Conservation (phyloP, 2,329 filamentous ascomycete species). For the Cordyceps cateniannulata region DNA sequence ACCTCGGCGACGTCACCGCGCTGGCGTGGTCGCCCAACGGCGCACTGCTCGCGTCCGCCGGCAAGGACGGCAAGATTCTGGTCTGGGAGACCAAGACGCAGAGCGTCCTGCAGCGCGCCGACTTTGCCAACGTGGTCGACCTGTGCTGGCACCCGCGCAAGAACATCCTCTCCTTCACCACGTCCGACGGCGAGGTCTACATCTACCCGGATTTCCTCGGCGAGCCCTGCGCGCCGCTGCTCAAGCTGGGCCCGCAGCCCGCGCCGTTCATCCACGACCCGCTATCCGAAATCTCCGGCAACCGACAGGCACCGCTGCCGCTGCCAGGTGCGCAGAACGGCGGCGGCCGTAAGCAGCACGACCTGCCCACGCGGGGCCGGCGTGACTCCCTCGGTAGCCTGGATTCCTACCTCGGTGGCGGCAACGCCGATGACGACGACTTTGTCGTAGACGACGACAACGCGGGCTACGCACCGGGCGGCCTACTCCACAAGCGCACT, state of each 20-base stretch:
- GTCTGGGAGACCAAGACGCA: conserved; percentile 91
- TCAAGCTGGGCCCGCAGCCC: conserved; percentile 58
- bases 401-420: conserved; percentile 65
- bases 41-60: conserved; percentile 69
- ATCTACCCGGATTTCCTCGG: conserved; percentile 71
- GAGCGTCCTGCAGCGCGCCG: conserved; percentile 68
- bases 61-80: conserved; percentile 60
- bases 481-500: conserved; percentile 39
- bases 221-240: conserved; percentile 48
- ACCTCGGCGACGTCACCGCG: conserved; percentile 78
- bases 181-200: conserved; percentile 85
- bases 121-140: conserved; percentile 78
- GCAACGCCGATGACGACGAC: conserved; percentile 52
- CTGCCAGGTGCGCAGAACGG: conserved; percentile 21
- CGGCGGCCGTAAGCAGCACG: conserved; percentile 46
- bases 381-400: conserved; percentile 67
- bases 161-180: conserved; percentile 88
- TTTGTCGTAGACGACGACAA: conserved; percentile 96
- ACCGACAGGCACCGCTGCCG: conserved; percentile 48
- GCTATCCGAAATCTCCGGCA: conserved; percentile 60
- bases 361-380: conserved; percentile 43
- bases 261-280: conserved; percentile 84
- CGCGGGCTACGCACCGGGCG: conserved; percentile 69
- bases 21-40: conserved; percentile 94
- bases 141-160: conserved; percentile 85